Base-by-base conservation (phyloP, 176 grass and related monocot genomes). In the Tuctoria greenei region DNA sequence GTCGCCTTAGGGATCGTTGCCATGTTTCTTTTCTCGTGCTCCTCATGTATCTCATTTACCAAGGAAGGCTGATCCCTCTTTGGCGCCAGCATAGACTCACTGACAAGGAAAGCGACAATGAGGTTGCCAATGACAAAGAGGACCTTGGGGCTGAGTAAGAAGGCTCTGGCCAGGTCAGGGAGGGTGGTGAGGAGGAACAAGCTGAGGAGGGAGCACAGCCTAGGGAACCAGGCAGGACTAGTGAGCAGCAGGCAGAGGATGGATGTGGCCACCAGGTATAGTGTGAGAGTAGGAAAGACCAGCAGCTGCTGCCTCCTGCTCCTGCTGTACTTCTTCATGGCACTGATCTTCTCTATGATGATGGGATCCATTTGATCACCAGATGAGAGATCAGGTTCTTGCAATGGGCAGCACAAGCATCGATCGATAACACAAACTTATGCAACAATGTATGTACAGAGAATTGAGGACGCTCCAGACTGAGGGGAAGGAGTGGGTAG, bases 121-220 rank as follows among this genome's bases (percentile, higher is more conserved):
- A 98, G 69, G 58, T 98, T 98, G 70, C 91, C 84, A 15, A 94
- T 56, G n/a, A 98, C 67, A 46, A 98, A 98, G 47, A 98, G 80
- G 80, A 80, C 92, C 72, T 90, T 98, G 49, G 89, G 95, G 60
- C 84, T 88, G 38, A 89, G 69, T 15, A 93, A 35, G 60, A 93
- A 82, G 54, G 74, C 63, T 3, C 50, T 77, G 28, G 60, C 51
- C 45, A 94, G 8, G 54, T 87, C 84, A 64, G 89, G 89, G 39
- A 98, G 75, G 6, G 61, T 85, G 41, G 56, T 86, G 78, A 83
- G 64, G 34, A 90, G 17, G 73, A 97, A 85, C 68, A 82, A 67
- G 54, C 71, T 31, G 11, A 91, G 71, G 34, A 34, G 41, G 4
- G 85, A 80, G 62, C 75, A 81, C 73, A 92, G 25, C 60, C 51